These are phyloP conservation scores for Leishmania guyanensis DNA, from an alignment of 208 protist species.

Conservation along the genomic window DNA sequence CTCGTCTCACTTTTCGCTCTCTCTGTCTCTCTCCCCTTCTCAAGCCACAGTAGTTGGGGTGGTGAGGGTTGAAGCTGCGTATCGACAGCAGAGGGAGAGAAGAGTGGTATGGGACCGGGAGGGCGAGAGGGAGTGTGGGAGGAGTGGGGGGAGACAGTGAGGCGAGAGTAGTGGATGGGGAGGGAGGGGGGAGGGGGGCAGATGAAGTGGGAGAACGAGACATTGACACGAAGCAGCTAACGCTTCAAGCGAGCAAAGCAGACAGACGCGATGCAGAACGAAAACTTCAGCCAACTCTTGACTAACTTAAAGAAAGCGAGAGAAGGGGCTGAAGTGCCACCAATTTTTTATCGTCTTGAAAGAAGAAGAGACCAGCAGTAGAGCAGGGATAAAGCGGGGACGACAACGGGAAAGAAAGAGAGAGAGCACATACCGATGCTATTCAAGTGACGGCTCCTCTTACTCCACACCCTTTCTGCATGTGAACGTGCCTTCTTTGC, in stretches of 20 bases:
- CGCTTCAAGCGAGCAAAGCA: too few relatives aligned
- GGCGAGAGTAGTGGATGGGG: background rate
- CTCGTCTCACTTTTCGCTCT: background rate
- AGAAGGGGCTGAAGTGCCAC: too few relatives aligned
- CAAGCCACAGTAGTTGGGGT: background rate
- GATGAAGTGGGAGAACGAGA: too few relatives aligned
- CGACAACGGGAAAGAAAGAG: background rate
- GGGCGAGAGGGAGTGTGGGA: too few relatives aligned
- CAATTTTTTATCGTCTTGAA: too few relatives aligned
- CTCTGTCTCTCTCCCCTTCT: background rate
- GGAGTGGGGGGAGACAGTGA: background rate
- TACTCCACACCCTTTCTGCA: background rate
- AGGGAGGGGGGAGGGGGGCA: background rate
- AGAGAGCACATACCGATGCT: background rate
- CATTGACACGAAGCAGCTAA: background rate
- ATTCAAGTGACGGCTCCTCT: background rate
- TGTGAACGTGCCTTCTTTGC: background rate
- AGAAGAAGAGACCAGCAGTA: too few relatives aligned
- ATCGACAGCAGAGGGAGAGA: background rate
- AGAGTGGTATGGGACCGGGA: too few relatives aligned
- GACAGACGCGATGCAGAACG: too few relatives aligned
- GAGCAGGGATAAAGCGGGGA: background rate
- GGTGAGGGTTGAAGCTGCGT: background rate
- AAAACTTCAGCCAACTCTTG: background rate
- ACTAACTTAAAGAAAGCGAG: too few relatives aligned